These are phyloP conservation scores for Chloris gayana DNA, from an alignment of 176 grass and related monocot species.

Conservation along the genomic window DNA sequence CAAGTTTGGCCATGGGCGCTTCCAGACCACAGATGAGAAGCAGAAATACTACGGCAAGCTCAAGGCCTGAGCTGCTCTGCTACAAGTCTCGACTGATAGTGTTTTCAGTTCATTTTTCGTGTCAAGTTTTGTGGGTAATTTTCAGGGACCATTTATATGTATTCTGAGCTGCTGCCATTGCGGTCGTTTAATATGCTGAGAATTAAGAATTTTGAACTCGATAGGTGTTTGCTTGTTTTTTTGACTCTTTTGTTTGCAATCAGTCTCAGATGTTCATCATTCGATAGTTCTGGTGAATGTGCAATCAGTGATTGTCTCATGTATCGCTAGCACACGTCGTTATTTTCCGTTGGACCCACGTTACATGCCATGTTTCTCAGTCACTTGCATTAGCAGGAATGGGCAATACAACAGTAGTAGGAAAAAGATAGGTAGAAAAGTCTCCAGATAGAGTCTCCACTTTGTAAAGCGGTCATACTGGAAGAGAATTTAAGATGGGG, in stretches of 20 bases:
- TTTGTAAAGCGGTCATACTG: no score
- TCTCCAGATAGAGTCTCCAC: no score
- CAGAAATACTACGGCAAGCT: conserved; percentile 73
- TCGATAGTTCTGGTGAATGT: no score
- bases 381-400: no score
- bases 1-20: conserved; percentile 92
- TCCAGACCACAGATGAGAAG: conserved; percentile 96
- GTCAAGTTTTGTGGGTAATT: conserved; percentile 36
- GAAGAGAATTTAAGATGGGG: no score
- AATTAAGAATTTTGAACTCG: conserved; percentile 26
- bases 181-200: conserved; percentile 3
- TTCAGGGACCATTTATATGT: conserved; percentile 18
- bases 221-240: neutral
- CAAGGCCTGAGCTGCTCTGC: conserved; percentile 36
- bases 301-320: no score
- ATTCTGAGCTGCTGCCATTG: conserved; percentile 23
- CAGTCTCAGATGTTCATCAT: neutral
- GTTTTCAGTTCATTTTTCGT: conserved; percentile 2
- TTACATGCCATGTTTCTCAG: no score
- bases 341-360: no score
- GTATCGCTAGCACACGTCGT: no score
- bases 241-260: neutral
- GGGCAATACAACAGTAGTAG: no score
- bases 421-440: no score
- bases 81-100: neutral